Base-by-base conservation (phyloP, 208 protist genomes). In the Leishmania gerbilli region DNA sequence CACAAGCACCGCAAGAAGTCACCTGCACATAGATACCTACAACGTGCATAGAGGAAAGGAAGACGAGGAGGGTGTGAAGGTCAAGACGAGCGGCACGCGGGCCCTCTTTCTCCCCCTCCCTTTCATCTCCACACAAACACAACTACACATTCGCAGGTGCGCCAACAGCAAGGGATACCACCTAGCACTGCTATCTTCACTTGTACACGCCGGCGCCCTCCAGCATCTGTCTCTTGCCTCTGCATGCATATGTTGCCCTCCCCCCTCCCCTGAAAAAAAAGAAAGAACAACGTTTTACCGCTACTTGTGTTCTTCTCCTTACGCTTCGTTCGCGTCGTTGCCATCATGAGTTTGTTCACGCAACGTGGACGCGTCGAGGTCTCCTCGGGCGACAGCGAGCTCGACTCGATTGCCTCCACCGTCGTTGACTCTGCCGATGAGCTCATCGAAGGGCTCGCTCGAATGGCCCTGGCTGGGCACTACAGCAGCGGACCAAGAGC, bases 301-400 rank as follows among this genome's bases (percentile, higher is more conserved):
- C 21, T 56, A 34, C 11, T 27, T 13, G 0, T 34, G 17, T 27
- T 51, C 19, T n/a, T 17, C 27, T 62, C 51, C 31, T 47, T 42
- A 58, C 53, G 15, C 51, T 47, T 62, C 42, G 15, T 40, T 47
- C 34, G n/a, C 2, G 1, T 34, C 47, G 31, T 11, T 51, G 37
- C 3, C n/a, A 31, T 7, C 8, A 94, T 94, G 91, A 94, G 88
- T 80, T 82, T 94, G n/a, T 87, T 89, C 42, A 88, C 86, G 31
- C 72, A 87, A 31, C 87, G 78, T 7, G 71, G 75, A 1, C 71
- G 77, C 9, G 76, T 94, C n/a, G 83, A 84, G 31, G 77, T 94
- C 4, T 88, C 87, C 74, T 82, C 74, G 34, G 80, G 40, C 65
- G 85, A 87, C 75, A 85, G 83, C 74, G 81, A 85, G 60, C 58